A percentile compares a stretch with the other conserved stretches of the same genome.
phyloP scores from a whole-genome alignment of 2,329 filamentous ascomycete genomes.

The Penicillium hordei region DNA sequence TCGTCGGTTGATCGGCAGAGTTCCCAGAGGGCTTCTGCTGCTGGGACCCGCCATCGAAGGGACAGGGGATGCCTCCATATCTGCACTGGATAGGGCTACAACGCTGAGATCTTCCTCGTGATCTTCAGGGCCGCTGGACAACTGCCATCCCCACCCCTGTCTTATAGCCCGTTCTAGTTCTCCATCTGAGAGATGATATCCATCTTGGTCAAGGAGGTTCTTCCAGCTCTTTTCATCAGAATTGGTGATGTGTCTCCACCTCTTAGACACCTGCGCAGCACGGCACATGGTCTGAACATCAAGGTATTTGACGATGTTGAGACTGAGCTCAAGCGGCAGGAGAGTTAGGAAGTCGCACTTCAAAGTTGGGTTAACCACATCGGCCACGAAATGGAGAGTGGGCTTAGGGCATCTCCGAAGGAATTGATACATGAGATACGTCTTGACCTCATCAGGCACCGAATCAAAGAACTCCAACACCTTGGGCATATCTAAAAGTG shows the following conservation, averaged over 20 bases:
- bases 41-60: conserved; percentile 26
- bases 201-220: conserved; percentile 80
- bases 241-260: conserved; percentile 88
- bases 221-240: conserved; percentile 96
- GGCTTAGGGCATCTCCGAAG: conserved; percentile 83
- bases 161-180: conserved; percentile 82
- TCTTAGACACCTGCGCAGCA: conserved; percentile 88
- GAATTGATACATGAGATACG: conserved; percentile 95
- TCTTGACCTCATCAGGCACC: conserved; percentile 88
- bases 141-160: conserved; percentile 98
- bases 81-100: conserved; percentile 41
- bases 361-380: conserved; percentile 86
- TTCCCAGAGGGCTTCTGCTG: conserved; percentile 24
- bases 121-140: conserved; percentile 71
- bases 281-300: conserved; percentile 83
- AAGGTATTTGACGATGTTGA: conserved; percentile 84
- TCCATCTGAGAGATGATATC: conserved; percentile 72
- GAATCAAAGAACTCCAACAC: conserved; percentile 89
- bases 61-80: conserved; percentile 36
- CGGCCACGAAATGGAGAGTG: conserved; percentile 83
- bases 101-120: conserved; percentile 78
- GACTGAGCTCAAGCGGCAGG: conserved; percentile 79
- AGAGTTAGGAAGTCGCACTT: conserved; percentile 90
- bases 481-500: conserved; percentile 73
- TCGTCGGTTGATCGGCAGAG: conserved; percentile 31